Conservation (phyloP, 352 stramenopile genomes). For the Phytophthora nicotianae region DNA sequence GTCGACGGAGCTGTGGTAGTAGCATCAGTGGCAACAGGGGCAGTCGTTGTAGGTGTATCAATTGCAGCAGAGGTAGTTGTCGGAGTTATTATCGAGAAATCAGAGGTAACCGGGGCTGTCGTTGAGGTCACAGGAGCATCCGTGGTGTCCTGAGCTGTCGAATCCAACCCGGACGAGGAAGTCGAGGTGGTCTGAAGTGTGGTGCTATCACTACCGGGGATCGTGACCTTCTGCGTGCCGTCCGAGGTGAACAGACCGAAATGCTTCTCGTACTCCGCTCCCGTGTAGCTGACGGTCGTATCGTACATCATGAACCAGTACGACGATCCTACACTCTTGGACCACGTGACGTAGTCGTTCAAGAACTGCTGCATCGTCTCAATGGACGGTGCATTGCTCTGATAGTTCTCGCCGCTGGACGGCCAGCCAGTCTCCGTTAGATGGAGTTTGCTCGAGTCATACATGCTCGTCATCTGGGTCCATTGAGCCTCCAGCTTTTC, state of each 20-base stretch:
- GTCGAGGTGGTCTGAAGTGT: conserved; percentile 17
- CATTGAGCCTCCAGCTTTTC: conserved; percentile 61
- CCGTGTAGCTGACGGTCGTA: conserved; percentile 46
- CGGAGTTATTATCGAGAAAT: not conserved
- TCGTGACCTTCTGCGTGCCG: conserved; percentile 41
- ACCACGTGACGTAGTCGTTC: conserved; percentile 54
- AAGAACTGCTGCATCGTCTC: conserved; percentile 48
- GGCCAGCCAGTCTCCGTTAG: conserved; percentile 73
- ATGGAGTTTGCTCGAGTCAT: conserved; percentile 45
- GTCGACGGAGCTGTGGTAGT: not conserved
- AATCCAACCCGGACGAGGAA: conserved; percentile 7
- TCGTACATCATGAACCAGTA: conserved; percentile 83
- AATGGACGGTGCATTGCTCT: conserved; percentile 45
- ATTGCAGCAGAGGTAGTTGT: not conserved
- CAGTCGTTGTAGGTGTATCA: conserved; percentile 7
- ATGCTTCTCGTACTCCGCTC: conserved; percentile 59
- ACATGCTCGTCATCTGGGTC: conserved; percentile 49
- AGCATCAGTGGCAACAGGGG: not conserved
- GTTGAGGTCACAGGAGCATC: not conserved
- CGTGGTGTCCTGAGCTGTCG: conserved; percentile 14
- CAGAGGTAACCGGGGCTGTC: not conserved
- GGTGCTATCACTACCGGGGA: conserved; percentile 24
- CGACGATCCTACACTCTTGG: conserved; percentile 29
- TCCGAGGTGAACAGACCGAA: conserved; percentile 58
- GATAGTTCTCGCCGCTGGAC: conserved; percentile 37